Evolutionary conservation across 352 stramenopile genomes (phyloP), one percentile per base, ranked within the genome.

Genomic region (Phytophthora foliorum): DNA sequence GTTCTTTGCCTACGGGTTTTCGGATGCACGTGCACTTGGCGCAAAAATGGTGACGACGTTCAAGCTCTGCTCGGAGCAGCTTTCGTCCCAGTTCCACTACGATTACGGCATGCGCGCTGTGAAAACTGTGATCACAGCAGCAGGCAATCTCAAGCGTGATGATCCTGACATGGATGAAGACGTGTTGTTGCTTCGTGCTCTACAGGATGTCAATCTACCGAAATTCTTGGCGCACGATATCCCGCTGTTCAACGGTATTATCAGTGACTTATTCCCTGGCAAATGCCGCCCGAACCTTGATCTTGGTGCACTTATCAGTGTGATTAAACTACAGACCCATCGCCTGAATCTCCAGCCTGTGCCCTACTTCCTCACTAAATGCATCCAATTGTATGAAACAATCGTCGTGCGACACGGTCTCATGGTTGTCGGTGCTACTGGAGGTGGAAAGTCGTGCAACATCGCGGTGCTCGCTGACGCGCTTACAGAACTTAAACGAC

Each of bases 221-320:
- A 99, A 99, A 60, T 99, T 99, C 71, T 63, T 99, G 13, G 92
- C 87, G 2, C 94, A 97, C 44, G 96, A 99, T 73, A 97, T 99
- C 42, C 93, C 93, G 21, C 77, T 99, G 7, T 99, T 99, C 71
- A 96, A 97, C 44, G 96, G 96, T 39, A 99, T 99, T 60, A 97
- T 97, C 54, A 97, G 82, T 52, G 96, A 99, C 70, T 79, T 99
- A 13, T 99, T 99, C 63, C 95, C 96, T 0, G 94, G 93, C 2
- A 97, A 98, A 42, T 80, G 75, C 24, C 85, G 97, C 0, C 91
- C 91, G 0, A 85, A 94, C 50, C 82, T 97, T 4, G 94, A 99
- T 65, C 86, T 97, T 31, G 77, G 81, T 14, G 84, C 84, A 4
- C 80, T 99, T 13, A 93, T 92, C 27, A 85, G 85, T 41, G 93